These are phyloP conservation scores for button mushroom (Agaricus bisporus) DNA, from an alignment of 768 basidiomycete species.

Conservation along the genomic window DNA sequence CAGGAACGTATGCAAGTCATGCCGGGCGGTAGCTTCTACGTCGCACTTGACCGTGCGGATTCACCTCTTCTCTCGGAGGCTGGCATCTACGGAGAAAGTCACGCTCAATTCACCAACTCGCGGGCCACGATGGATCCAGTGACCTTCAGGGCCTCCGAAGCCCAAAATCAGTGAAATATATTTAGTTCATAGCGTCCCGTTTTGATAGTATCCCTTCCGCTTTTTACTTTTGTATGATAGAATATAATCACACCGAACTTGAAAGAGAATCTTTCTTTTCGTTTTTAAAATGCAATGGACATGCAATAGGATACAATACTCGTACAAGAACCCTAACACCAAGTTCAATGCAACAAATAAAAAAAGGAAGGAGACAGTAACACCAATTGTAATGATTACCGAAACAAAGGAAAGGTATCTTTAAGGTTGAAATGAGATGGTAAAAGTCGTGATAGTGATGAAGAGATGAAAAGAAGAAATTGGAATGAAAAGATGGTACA, in stretches of 20 bases:
- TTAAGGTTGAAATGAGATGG: neutral
- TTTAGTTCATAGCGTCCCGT: no score
- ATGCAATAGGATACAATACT: slow-evolving; percentile 9
- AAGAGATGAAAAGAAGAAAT: neutral
- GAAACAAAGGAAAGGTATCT: slow-evolving; percentile 1
- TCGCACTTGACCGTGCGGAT: slow-evolving; percentile 16
- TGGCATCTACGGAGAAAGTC: slow-evolving; percentile 1
- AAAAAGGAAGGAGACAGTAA: neutral
- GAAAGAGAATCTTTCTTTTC: neutral
- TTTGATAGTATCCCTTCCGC: no score
- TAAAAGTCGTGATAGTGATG: neutral
- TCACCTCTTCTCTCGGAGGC: slow-evolving; percentile 15
- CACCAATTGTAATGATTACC: neutral
- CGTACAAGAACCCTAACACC: neutral
- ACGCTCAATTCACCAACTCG: neutral
- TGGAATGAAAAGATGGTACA: neutral
- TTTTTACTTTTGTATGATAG: no score
- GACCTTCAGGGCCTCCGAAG: neutral
- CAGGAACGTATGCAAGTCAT: slow-evolving; percentile 26
- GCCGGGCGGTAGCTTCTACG: slow-evolving; percentile 16
- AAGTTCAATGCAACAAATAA: slow-evolving; percentile 1
- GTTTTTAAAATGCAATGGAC: slow-evolving; percentile 2
- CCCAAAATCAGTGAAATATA: neutral
- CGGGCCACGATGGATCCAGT: neutral
- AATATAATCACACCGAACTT: no score